Evolutionary conservation across 1,284 basidiomycete species (phyloP).

Genomic region (Lignosus rhinocerotis): DNA sequence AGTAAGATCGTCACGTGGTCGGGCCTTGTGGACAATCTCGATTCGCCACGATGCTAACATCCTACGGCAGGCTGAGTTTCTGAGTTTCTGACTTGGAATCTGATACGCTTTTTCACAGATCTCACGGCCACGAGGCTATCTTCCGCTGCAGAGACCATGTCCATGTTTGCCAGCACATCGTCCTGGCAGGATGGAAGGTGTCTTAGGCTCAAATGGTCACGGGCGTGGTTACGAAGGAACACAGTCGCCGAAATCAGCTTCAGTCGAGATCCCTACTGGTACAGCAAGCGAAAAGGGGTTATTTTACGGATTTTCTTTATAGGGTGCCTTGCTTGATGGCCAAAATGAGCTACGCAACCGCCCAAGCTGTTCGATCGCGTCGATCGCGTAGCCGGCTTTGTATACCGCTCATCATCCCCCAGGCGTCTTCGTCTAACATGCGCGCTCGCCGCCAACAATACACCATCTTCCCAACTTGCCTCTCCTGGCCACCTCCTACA

Average conservation of each 20-base stretch:
- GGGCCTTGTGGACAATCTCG: slow-evolving; percentile 18
- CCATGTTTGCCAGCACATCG: too few species aligned
- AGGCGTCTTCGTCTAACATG: slow-evolving; percentile 12
- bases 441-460: slow-evolving; percentile 21
- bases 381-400: slow-evolving; percentile 20
- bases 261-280: too few species aligned
- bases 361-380: slow-evolving; percentile 21
- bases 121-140: too few species aligned
- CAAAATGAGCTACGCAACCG: slow-evolving; percentile 16
- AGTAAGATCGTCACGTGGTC: slow-evolving; percentile 11
- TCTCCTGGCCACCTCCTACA: slow-evolving; percentile 13
- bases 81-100: slow-evolving; percentile 5
- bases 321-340: slow-evolving; percentile 23
- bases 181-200: too few species aligned
- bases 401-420: slow-evolving; percentile 21
- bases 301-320: slow-evolving; percentile 12
- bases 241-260: too few species aligned
- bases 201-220: too few species aligned
- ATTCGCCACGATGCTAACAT: slow-evolving; percentile 2
- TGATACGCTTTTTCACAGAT: neutral
- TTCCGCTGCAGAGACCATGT: too few species aligned
- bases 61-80: neutral
- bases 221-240: too few species aligned
- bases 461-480: slow-evolving; percentile 23
- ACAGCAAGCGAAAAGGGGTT: too few species aligned